phyloP scores from a whole-genome alignment of 306 rosid genomes.

The cucumber (Cucumis sativus) region Cucumber_9930_V3 NC_026655.2:16776501-16777000 shows the following conservation, averaged over 20 bases:
- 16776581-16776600: neutral
- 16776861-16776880: conserved; percentile 66
- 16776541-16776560: conserved; percentile 12
- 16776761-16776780: neutral
- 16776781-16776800: neutral
- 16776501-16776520: neutral
- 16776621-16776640: neutral
- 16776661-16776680: neutral
- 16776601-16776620: neutral
- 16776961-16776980: neutral
- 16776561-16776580: neutral
- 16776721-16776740: neutral
- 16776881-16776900: conserved; percentile 89
- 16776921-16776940: neutral
- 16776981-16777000: too few relatives aligned
- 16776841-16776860: conserved; percentile 71
- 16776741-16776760: neutral
- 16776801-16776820: conserved; percentile 55
- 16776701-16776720: too few relatives aligned
- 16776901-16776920: conserved; percentile 50
- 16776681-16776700: neutral
- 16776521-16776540: conserved; percentile 44
- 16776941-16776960: neutral
- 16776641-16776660: too few relatives aligned
- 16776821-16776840: conserved; percentile 58